Base-by-base conservation (phyloP, 1,284 basidiomycete genomes). In the Malassezia japonica region DNA sequence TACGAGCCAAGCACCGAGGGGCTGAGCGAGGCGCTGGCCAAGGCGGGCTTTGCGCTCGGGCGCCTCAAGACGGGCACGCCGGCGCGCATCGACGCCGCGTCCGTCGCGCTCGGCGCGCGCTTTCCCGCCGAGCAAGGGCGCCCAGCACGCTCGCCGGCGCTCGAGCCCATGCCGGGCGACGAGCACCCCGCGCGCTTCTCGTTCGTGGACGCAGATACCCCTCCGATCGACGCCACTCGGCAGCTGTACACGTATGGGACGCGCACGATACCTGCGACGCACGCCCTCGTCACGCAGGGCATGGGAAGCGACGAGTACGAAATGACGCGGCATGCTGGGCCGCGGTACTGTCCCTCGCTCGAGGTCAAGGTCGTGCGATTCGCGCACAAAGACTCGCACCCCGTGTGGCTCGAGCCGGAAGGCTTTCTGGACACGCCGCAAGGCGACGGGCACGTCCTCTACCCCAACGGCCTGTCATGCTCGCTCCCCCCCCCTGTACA, bases 21-120 rank as follows among this genome's bases (percentile, higher is more conserved):
- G 0, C 78, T 91, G 5, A 89, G 87, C 5, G 79, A 78, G 1
- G 86, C 86, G 3, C 79, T 92, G 4, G 76, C 77, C 4, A 72
- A 77, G 6, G 85, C 86, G 6, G 86, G 86, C 0, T 89, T 92
- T 73, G 78, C 79, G 59, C 81, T 91, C 2, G 83, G 83, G 1
- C 79, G 88, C 8, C 76, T 91, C 46, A 87, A 91, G 76, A 92
- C 88, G 0, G 88, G 88, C 3, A 92, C 88, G 0, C 88, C 88
- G 13, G 86, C 88, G 1, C 78, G 88, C 6, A 76, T 92, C 6
- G 81, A 82, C 38, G 79, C 79, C 24, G 77, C 75, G 4, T 83
- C 83, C 3, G 86, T 91, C 44, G 74, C 85, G 62, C 87, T 85
- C 54, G 64, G 64, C 23, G 28, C 44, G 10, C 55, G 54, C 10